These are phyloP conservation scores for Phalaenopsis aphrodite DNA, from an alignment of 106 monocot genomes.

Conservation along the genomic window DNA sequence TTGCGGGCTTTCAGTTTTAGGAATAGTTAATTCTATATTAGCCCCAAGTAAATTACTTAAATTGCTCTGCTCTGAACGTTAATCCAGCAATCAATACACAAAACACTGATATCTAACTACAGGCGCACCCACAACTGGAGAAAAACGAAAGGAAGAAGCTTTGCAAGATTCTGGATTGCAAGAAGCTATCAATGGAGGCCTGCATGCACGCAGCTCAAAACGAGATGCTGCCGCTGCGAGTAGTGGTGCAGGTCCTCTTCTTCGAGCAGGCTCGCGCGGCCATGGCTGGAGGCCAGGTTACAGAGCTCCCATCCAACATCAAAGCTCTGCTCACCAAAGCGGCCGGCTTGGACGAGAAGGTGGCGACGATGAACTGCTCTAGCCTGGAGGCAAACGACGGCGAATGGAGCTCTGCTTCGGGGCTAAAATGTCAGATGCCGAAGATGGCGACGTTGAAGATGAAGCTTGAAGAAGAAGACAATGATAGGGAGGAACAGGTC, in stretches of 20 bases:
- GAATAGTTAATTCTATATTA: background rate
- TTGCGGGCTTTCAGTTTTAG: background rate
- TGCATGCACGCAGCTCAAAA: slow-evolving; percentile 84
- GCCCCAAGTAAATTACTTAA: too few relatives aligned
- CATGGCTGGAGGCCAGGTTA: slow-evolving; percentile 18
- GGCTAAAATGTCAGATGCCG: slow-evolving; percentile 19
- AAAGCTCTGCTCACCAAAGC: slow-evolving; percentile 39
- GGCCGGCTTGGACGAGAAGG: background rate
- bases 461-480: slow-evolving; percentile 69
- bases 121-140: slow-evolving; percentile 66
- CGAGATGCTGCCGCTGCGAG: slow-evolving; percentile 62
- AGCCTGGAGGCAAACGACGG: slow-evolving; percentile 13
- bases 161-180: slow-evolving; percentile 69
- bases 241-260: slow-evolving; percentile 82
- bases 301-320: slow-evolving; percentile 36
- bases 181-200: slow-evolving; percentile 74
- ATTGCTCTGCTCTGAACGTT: too few relatives aligned
- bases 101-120: background rate
- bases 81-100: too few relatives aligned
- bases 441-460: slow-evolving; percentile 62
- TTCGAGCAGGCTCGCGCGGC: slow-evolving; percentile 70
- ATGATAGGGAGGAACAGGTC: slow-evolving; percentile 26
- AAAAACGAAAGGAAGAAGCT: slow-evolving; percentile 59
- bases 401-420: slow-evolving; percentile 35
- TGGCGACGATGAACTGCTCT: slow-evolving; percentile 1